Evolutionary conservation across 441 rosid species (phyloP).

Genomic region (Syzygium syzygioides): DNA sequence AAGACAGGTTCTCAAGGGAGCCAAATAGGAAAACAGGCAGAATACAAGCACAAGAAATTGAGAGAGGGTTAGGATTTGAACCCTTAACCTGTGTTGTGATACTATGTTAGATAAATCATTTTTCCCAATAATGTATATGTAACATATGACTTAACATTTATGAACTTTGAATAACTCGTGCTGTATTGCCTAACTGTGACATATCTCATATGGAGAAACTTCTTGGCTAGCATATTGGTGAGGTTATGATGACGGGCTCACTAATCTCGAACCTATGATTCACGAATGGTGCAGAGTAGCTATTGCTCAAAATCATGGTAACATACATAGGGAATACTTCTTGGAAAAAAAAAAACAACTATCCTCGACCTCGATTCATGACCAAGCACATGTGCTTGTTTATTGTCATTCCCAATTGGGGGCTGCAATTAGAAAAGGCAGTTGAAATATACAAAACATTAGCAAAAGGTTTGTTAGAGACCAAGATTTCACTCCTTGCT

Average conservation of each 20-base stretch:
- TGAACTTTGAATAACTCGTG: rapidly evolving
- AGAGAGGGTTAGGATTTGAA: too few relatives aligned
- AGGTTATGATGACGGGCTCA: rapidly evolving
- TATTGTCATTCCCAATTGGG: neutral
- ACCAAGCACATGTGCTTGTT: neutral
- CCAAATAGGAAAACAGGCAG: neutral
- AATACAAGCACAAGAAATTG: rapidly evolving
- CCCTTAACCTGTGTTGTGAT: too few relatives aligned
- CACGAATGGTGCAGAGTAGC: rapidly evolving
- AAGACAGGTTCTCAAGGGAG: neutral
- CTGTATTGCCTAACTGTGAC: rapidly evolving
- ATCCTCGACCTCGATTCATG: too few relatives aligned
- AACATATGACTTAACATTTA: neutral
- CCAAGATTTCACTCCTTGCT: neutral
- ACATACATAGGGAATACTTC: too few relatives aligned
- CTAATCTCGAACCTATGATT: rapidly evolving
- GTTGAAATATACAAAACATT: neutral
- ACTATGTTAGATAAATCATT: neutral
- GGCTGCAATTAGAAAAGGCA: neutral
- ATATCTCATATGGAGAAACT: rapidly evolving
- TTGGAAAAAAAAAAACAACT: too few relatives aligned
- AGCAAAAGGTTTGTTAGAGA: neutral
- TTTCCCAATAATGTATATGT: neutral
- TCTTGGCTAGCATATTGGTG: rapidly evolving
- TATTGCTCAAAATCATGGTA: rapidly evolving